Conservation (phyloP, 345 rosid genomes). For the Eucalyptus albens region DNA sequence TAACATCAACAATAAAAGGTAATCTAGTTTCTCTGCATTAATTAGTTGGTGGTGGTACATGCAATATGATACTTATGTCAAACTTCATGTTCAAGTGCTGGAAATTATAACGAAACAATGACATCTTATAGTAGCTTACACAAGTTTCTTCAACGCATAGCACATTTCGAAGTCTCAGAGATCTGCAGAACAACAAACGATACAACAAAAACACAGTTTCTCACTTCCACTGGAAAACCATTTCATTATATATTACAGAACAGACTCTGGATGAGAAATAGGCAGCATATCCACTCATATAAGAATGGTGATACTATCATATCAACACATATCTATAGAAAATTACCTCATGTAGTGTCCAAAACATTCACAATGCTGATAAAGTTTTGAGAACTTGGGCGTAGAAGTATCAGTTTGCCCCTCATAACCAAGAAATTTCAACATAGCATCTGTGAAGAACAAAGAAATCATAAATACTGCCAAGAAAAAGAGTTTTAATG, state of each 20-base stretch:
- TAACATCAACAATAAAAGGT: neutral
- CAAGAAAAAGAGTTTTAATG: neutral
- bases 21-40: neutral
- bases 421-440: slow-evolving; percentile 41
- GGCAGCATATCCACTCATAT: neutral
- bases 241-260: neutral
- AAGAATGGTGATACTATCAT: neutral
- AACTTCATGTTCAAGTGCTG: neutral
- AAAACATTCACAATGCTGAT: slow-evolving; percentile 54
- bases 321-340: neutral
- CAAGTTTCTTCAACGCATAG: slow-evolving; percentile 58
- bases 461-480: neutral
- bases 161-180: slow-evolving; percentile 71
- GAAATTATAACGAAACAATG: neutral
- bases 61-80: neutral
- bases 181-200: slow-evolving; percentile 27
- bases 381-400: slow-evolving; percentile 30
- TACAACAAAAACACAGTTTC: neutral
- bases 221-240: neutral
- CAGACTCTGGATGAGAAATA: neutral
- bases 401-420: slow-evolving; percentile 8
- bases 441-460: slow-evolving; percentile 29
- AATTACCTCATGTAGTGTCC: slow-evolving; percentile 38
- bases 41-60: neutral
- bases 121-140: slow-evolving; percentile 32